These are phyloP conservation scores for Agaricus subrufescens DNA, from an alignment of 768 basidiomycete genomes.

Conservation along the genomic window DNA sequence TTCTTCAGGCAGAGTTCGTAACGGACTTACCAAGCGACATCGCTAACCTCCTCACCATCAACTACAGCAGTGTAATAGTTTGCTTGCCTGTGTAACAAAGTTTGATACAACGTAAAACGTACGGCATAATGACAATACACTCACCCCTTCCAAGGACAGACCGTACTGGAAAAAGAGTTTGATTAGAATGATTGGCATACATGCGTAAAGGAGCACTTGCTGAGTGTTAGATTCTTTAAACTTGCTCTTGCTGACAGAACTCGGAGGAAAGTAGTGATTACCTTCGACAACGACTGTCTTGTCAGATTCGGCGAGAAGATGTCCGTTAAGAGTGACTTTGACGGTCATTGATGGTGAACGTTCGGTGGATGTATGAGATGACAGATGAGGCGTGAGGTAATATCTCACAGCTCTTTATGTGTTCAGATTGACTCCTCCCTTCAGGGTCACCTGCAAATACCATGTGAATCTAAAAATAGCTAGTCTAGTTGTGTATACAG, in stretches of 20 bases:
- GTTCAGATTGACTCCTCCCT: too few relatives aligned
- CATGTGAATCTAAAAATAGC: too few relatives aligned
- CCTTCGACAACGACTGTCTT: slow-evolving; percentile 56
- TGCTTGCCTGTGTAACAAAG: slow-evolving; percentile 38
- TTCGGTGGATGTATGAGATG: neutral
- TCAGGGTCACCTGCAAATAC: too few relatives aligned
- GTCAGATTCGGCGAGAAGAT: slow-evolving; percentile 53
- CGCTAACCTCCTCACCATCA: slow-evolving; percentile 39
- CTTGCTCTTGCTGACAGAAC: slow-evolving; percentile 37
- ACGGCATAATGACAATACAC: slow-evolving; percentile 4
- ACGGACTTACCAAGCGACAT: slow-evolving; percentile 59
- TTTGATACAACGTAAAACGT: neutral
- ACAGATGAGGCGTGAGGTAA: too few relatives aligned
- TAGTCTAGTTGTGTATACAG: too few relatives aligned
- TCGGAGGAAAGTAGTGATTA: slow-evolving; percentile 72
- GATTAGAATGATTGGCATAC: neutral
- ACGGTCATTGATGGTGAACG: slow-evolving; percentile 6
- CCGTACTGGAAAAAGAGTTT: slow-evolving; percentile 30
- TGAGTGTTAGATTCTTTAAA: slow-evolving; percentile 49
- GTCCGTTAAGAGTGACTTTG: slow-evolving; percentile 46
- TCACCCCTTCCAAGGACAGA: slow-evolving; percentile 74
- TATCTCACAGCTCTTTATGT: too few relatives aligned
- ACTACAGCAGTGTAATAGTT: slow-evolving; percentile 60
- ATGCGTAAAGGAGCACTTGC: slow-evolving; percentile 10
- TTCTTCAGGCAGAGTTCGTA: neutral